Conservation (phyloP, 2,329 filamentous ascomycete genomes). For the Geosmithia flava region DNA sequence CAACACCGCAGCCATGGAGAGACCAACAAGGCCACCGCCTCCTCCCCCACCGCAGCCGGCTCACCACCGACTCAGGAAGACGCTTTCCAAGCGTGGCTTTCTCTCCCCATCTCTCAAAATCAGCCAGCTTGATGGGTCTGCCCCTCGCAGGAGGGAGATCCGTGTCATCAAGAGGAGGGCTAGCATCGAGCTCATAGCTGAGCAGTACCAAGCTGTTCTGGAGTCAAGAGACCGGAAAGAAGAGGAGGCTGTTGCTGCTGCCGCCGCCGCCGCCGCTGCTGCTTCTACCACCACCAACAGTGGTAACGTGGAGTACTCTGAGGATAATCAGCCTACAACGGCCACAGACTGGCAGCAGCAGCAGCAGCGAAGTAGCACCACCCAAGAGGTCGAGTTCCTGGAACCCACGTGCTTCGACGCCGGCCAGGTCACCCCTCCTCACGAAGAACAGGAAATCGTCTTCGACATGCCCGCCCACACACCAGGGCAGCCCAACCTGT, state of each 20-base stretch:
- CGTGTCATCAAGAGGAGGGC: slow-evolving; percentile 13
- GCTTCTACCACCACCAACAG: too few relatives aligned
- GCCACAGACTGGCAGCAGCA: not conserved
- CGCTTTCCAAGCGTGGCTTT: slow-evolving; percentile 6
- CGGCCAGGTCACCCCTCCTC: not conserved
- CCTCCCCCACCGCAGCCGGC: not conserved
- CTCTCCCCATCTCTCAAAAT: slow-evolving; percentile 33
- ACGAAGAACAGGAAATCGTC: not conserved
- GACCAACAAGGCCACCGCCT: not conserved
- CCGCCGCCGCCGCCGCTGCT: too few relatives aligned
- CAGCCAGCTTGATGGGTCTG: slow-evolving; percentile 25
- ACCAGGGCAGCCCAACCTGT: not conserved
- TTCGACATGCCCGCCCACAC: not conserved
- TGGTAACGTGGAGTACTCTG: not conserved
- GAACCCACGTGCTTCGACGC: not conserved
- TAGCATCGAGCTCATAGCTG: slow-evolving; percentile 30
- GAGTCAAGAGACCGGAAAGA: slow-evolving; percentile 8
- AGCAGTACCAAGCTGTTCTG: slow-evolving; percentile 31
- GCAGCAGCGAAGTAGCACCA: not conserved
- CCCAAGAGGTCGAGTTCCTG: not conserved
- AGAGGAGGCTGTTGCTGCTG: not conserved
- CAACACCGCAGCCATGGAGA: slow-evolving; percentile 16
- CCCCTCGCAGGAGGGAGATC: slow-evolving; percentile 1
- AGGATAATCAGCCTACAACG: too few relatives aligned
- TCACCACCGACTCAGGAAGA: slow-evolving; percentile 1